Conservation (phyloP, 2,329 filamentous ascomycete genomes). For the Ophiostoma himal-ulmi region DNA sequence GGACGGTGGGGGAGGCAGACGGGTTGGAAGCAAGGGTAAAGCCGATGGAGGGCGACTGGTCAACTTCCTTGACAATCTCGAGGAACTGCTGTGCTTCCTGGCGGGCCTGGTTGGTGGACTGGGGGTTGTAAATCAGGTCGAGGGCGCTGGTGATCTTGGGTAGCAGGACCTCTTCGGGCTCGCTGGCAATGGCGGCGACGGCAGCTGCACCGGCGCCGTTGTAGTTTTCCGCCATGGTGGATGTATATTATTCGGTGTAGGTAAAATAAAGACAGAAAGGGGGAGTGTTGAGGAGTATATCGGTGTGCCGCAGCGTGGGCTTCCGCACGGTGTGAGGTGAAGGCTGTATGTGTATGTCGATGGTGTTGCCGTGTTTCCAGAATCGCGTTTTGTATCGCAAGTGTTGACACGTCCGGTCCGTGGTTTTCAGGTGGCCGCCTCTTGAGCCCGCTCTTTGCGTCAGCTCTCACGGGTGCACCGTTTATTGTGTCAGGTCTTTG, state of each 20-base stretch:
- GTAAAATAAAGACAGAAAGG: background rate
- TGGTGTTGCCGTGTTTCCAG: background rate
- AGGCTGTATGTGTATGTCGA: background rate
- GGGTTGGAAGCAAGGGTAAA: conserved; percentile 73
- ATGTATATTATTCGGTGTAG: background rate
- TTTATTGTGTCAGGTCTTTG: conserved; percentile 2
- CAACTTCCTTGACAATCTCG: conserved; percentile 73
- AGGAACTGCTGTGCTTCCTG: conserved; percentile 79
- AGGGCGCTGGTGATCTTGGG: conserved; percentile 76
- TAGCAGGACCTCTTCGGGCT: conserved; percentile 38
- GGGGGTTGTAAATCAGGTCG: conserved; percentile 76
- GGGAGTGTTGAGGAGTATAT: background rate
- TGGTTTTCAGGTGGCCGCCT: conserved; percentile 8
- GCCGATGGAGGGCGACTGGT: conserved; percentile 77
- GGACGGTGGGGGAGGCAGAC: conserved; percentile 70
- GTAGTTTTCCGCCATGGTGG: background rate
- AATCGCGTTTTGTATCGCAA: background rate
- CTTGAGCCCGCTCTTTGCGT: conserved; percentile 13
- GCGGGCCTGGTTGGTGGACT: conserved; percentile 73
- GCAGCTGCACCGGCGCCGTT: background rate
- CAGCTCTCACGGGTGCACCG: conserved; percentile 13
- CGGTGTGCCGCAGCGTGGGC: conserved; percentile 2
- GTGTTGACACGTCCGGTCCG: background rate
- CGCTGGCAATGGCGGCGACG: conserved; percentile 16
- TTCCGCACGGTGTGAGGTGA: background rate